phyloP scores from a whole-genome alignment of 1,284 basidiomycete species.

The Phellinidium pouzarii region DNA sequence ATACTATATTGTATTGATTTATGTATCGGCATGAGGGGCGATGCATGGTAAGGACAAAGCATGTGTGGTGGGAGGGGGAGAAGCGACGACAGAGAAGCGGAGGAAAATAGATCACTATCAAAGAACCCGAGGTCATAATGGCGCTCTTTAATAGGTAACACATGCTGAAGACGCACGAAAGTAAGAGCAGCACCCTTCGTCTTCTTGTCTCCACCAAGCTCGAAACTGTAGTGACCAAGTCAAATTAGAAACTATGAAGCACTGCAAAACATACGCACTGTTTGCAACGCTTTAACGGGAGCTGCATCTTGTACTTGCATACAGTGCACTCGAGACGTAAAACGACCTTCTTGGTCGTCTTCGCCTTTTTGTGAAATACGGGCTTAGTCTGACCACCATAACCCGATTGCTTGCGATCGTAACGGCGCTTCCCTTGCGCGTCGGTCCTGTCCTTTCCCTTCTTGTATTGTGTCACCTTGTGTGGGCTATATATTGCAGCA shows the following conservation, averaged over 20 bases:
- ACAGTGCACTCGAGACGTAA: slow-evolving; percentile 95
- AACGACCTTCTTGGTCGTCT: slow-evolving; percentile 99
- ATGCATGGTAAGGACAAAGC: slow-evolving; percentile 9
- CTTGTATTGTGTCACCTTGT: slow-evolving; percentile 98
- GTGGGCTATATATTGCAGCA: slow-evolving; percentile 60
- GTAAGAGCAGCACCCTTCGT: slow-evolving; percentile 92
- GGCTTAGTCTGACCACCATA: slow-evolving; percentile 99
- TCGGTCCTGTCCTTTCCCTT: slow-evolving; percentile 95
- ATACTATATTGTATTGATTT: not conserved
- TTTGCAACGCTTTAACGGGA: slow-evolving; percentile 98
- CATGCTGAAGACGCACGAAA: slow-evolving; percentile 58
- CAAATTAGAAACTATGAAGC: not conserved
- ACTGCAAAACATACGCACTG: slow-evolving; percentile 55
- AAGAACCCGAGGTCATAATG: no score
- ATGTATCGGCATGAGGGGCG: not conserved
- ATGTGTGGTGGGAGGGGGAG: not conserved
- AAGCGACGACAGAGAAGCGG: not conserved
- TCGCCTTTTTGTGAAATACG: slow-evolving; percentile 99
- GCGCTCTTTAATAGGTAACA: slow-evolving; percentile 6
- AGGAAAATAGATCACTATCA: slow-evolving; percentile 14
- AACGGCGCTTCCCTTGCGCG: slow-evolving; percentile 99
- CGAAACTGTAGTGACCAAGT: slow-evolving; percentile 61
- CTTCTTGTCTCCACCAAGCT: slow-evolving; percentile 99
- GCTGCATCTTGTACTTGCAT: slow-evolving; percentile 98
- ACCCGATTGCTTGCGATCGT: slow-evolving; percentile 98